These are phyloP conservation scores for Colletotrichum truncatum DNA, from an alignment of 2,329 filamentous ascomycete genomes.

Conservation along the genomic window DNA sequence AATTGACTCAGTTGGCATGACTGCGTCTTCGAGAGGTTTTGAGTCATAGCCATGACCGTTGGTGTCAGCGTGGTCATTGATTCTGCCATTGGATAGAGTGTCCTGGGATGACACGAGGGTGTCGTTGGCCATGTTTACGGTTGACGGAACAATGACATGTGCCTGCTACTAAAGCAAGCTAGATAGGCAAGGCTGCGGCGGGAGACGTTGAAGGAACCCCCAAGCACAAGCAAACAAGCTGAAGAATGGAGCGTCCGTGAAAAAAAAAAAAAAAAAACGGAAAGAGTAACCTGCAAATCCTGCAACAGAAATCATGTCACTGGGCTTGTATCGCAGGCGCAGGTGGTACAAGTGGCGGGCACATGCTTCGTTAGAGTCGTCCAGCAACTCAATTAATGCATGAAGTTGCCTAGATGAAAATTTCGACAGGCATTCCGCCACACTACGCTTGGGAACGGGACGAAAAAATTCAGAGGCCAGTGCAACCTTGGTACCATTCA, in stretches of 20 bases:
- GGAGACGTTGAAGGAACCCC: constrained; percentile 15
- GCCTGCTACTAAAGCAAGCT: constrained; percentile 7
- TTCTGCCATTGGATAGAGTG: constrained; percentile 13
- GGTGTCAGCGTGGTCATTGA: constrained; percentile 10
- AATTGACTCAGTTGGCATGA: constrained; percentile 57
- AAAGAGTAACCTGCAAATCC: neutral
- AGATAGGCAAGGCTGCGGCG: neutral
- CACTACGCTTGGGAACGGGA: neutral
- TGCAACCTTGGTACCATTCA: neutral
- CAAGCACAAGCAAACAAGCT: neutral
- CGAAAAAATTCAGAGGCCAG: constrained; percentile 14
- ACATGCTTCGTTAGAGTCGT: constrained; percentile 19
- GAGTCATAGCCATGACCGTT: constrained; percentile 26
- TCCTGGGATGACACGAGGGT: neutral
- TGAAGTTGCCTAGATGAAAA: constrained; percentile 27
- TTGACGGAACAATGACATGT: constrained; percentile 19
- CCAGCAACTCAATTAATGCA: constrained; percentile 26
- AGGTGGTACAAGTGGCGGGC: constrained; percentile 25
- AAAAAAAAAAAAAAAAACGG: constrained; percentile 10
- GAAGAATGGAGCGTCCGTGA: neutral
- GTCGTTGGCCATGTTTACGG: constrained; percentile 20
- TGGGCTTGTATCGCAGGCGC: constrained; percentile 6
- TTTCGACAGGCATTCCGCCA: constrained; percentile 18
- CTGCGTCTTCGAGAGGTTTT: constrained; percentile 6
- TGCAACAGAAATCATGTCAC: constrained; percentile 21